Evolutionary conservation across 257 asterid species (phyloP).

Genomic region (Nicotiana noctiflora): DNA sequence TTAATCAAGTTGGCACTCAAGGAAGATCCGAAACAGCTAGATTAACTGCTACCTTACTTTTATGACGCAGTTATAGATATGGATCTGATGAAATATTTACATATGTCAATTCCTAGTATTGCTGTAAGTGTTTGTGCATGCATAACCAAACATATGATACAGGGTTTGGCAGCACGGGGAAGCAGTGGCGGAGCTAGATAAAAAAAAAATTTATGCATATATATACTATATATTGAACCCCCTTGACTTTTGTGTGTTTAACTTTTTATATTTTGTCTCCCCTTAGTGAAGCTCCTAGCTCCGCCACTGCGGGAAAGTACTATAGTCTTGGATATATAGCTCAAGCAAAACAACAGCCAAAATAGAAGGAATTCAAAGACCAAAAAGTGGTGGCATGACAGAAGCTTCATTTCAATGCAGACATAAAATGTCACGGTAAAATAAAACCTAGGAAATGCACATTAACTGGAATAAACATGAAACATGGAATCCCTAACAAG

Average conservation of each 20-base stretch:
- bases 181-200: too few species aligned
- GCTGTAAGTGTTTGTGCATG: background rate
- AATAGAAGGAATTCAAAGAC: background rate
- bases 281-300: too few species aligned
- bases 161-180: background rate
- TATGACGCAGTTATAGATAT: background rate
- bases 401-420: background rate
- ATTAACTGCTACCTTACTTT: background rate
- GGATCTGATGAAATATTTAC: background rate
- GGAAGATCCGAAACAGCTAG: constrained; percentile 1
- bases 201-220: too few species aligned
- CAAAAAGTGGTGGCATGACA: background rate
- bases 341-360: background rate
- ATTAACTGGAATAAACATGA: background rate
- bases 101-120: background rate
- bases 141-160: background rate
- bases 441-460: background rate
- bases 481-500: background rate
- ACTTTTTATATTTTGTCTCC: too few species aligned
- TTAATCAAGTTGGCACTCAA: constrained; percentile 1
- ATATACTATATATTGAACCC: too few species aligned
- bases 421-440: background rate
- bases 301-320: background rate
- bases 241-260: too few species aligned
- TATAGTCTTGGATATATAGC: background rate